Evolutionary conservation across 2,329 filamentous ascomycete species (phyloP), one percentile per base, ranked within the genome.

Genomic region (Nemania bipapillata): DNA sequence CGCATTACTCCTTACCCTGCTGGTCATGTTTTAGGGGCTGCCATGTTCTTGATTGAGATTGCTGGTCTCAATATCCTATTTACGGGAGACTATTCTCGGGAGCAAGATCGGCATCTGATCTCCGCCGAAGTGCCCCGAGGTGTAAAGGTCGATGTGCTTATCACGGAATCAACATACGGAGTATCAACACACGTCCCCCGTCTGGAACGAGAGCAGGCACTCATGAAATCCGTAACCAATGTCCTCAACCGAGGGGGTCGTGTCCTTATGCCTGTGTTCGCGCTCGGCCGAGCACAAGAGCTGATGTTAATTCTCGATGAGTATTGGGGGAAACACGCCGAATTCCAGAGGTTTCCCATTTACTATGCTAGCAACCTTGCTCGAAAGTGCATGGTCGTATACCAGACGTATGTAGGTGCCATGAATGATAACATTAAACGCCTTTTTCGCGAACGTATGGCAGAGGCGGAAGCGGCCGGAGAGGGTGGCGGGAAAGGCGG

Each of bases 391-490:
- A 99, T 99, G 96, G 89, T 97, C 32, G 94, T 98, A 3, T 99
- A 99, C 78, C 96, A 98, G 79, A 99, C 96, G 1, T 99, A 98
- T 76, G 93, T 98, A 56, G 93, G 94, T 56, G 94, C 94, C 63
- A 99, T 99, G 96, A 99, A 99, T 79, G 95, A 98, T 77, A 98
- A 97, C 76, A 98, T 99, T 84, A 97, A 97, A 80, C 89, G 93
- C 11, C 87, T 97, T n/a, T 97, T 97, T 81, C 87, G 92, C 61
- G 94, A 96, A 80, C 90, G 93, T 55, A 96, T 97, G 89, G 93
- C 93, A 3, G 93, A 97, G 79, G 92, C 93, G 9, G 93, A 97
- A 79, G 91, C 91, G 0, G 90, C 89, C 37, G 92, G 92, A 8
- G 92, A 94, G 73, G 87, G 86, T 2, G 87, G 87, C 6, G 89